phyloP scores from a whole-genome alignment of 2,329 filamentous ascomycete genomes.

The Botryotinia calthae region DNA sequence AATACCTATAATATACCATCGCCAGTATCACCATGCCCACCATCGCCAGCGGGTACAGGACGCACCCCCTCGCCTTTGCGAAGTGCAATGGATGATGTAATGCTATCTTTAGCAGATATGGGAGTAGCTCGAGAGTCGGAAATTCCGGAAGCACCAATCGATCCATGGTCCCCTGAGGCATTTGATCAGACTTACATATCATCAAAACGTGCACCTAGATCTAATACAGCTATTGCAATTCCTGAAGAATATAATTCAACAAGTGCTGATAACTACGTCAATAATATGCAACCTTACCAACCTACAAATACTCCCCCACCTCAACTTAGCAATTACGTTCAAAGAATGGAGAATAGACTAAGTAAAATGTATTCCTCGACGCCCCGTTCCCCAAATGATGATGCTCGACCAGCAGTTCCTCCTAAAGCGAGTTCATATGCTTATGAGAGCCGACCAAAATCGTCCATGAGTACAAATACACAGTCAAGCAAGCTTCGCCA shows the following conservation, averaged over 20 bases:
- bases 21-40: conserved; percentile 61
- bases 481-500: conserved; percentile 51
- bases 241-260: conserved; percentile 51
- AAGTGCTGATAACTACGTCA: conserved; percentile 44
- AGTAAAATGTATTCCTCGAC: conserved; percentile 36
- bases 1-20: conserved; percentile 54
- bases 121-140: conserved; percentile 58
- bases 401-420: conserved; percentile 33
- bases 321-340: conserved; percentile 80
- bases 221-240: conserved; percentile 74
- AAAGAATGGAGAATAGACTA: conserved; percentile 85
- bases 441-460: conserved; percentile 51
- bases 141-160: conserved; percentile 54
- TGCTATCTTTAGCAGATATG: conserved; percentile 90
- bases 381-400: conserved; percentile 26
- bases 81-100: conserved; percentile 97
- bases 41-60: conserved; percentile 63
- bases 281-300: conserved; percentile 34
- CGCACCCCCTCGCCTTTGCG: conserved; percentile 88
- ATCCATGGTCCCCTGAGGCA: conserved; percentile 89
- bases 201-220: conserved; percentile 45
- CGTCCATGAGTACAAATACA: conserved; percentile 50
- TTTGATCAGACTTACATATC: conserved; percentile 55
- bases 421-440: conserved; percentile 51
- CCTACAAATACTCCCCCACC: conserved; percentile 58